phyloP scores from a whole-genome alignment of 768 basidiomycete species.

The Mycena epipterygia region DNA sequence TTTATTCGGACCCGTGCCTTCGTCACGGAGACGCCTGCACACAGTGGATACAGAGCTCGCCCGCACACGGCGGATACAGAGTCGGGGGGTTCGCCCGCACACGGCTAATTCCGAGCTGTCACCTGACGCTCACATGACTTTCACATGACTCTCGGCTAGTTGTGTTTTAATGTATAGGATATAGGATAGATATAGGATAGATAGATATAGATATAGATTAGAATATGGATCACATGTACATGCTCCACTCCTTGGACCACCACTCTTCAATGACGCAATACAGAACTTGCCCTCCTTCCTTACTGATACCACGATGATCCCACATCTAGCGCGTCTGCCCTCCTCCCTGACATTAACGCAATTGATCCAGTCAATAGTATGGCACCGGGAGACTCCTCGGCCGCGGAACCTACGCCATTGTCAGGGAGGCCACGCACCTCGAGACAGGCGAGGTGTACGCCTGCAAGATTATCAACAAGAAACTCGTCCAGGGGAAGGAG shows the following conservation, averaged over 20 bases:
- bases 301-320: constrained; percentile 2
- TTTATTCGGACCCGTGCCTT: too few relatives aligned
- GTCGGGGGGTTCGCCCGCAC: too few relatives aligned
- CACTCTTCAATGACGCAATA: constrained; percentile 3
- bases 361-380: constrained; percentile 7
- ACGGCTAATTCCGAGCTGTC: too few relatives aligned
- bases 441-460: constrained; percentile 94
- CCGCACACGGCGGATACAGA: too few relatives aligned
- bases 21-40: too few relatives aligned
- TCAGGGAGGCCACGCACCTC: constrained; percentile 96
- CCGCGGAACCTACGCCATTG: constrained; percentile 95
- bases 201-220: too few relatives aligned
- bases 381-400: constrained; percentile 58
- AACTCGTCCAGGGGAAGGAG: constrained; percentile 97
- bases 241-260: not conserved
- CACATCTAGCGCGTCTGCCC: constrained; percentile 11
- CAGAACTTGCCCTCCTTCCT: not conserved
- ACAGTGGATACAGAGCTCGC: too few relatives aligned
- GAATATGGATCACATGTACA: constrained; percentile 7
- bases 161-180: too few relatives aligned
- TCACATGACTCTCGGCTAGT: too few relatives aligned
- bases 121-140: too few relatives aligned
- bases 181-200: too few relatives aligned
- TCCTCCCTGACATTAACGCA: constrained; percentile 5
- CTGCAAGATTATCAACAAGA: constrained; percentile 99